phyloP scores from a whole-genome alignment of 306 rosid species.

The Dryas octopetala region DNA sequence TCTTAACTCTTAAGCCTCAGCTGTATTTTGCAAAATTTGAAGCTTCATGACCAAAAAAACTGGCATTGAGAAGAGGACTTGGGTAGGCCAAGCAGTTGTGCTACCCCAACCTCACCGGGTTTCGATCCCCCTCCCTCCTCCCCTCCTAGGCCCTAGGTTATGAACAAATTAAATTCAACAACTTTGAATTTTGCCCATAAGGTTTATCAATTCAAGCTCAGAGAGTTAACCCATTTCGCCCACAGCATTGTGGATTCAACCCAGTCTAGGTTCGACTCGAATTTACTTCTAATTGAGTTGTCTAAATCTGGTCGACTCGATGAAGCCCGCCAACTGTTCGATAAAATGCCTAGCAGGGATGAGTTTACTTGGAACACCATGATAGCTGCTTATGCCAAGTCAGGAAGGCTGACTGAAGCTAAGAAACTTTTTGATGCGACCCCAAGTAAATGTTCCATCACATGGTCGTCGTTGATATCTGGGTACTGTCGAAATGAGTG shows the following conservation, averaged over 20 bases:
- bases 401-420: conserved; percentile 65
- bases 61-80: too few relatives aligned
- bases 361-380: conserved; percentile 80
- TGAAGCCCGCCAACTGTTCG: conserved; percentile 76
- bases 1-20: too few relatives aligned
- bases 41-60: neutral
- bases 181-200: conserved; percentile 16
- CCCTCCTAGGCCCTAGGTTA: conserved; percentile 6
- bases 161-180: conserved; percentile 43
- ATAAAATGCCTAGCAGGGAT: conserved; percentile 60
- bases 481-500: conserved; percentile 62
- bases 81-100: too few relatives aligned
- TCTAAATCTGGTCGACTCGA: conserved; percentile 52
- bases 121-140: too few relatives aligned
- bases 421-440: conserved; percentile 52
- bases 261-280: conserved; percentile 39
- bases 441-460: conserved; percentile 47
- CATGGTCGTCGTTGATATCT: conserved; percentile 83
- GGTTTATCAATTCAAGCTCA: conserved; percentile 24
- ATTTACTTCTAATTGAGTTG: conserved; percentile 44
- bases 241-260: conserved; percentile 24
- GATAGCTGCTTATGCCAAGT: conserved; percentile 62
- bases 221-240: conserved; percentile 15
- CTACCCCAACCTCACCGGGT: too few relatives aligned
- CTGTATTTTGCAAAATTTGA: neutral